Conservation (phyloP, 805 yeast genomes). For the Hanseniaspora vineae region DNA sequence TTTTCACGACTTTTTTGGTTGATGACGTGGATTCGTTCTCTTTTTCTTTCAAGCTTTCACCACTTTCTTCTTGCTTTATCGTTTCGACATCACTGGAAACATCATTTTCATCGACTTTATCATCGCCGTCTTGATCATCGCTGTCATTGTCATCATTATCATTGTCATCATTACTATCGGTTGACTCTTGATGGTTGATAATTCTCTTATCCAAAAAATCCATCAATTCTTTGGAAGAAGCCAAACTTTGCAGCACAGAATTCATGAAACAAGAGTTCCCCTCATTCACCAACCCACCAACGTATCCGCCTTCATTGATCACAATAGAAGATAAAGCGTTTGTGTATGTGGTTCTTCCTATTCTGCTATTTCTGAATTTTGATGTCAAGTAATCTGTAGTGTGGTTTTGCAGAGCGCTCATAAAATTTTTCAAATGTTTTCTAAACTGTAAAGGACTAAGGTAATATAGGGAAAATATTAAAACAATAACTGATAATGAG, state of each 20-base stretch:
- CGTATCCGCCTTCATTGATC: conserved; percentile 50
- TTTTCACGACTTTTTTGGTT: conserved; percentile 1
- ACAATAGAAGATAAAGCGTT: conserved; percentile 20
- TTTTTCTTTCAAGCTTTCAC: background rate
- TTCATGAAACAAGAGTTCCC: conserved; percentile 96
- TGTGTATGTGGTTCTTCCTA: conserved; percentile 4
- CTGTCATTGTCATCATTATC: conserved; percentile 5
- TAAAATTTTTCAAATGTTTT: conserved; percentile 1
- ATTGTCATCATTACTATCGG: conserved; percentile 5
- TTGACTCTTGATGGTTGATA: background rate
- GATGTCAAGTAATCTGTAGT: conserved; percentile 5
- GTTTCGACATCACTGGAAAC: background rate
- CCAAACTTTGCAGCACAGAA: conserved; percentile 71
- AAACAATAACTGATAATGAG: background rate
- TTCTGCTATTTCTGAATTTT: conserved; percentile 6
- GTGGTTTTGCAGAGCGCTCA: conserved; percentile 4
- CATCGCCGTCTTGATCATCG: conserved; percentile 10
- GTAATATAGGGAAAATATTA: background rate
- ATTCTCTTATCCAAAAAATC: conserved; percentile 40
- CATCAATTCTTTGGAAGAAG: conserved; percentile 52
- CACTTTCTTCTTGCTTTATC: background rate
- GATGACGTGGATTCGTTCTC: background rate
- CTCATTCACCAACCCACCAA: conserved; percentile 80
- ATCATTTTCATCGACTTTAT: conserved; percentile 13
- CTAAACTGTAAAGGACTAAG: conserved; percentile 4